Conservation (phyloP, 805 yeast species). For the Candida boleticola region DNA sequence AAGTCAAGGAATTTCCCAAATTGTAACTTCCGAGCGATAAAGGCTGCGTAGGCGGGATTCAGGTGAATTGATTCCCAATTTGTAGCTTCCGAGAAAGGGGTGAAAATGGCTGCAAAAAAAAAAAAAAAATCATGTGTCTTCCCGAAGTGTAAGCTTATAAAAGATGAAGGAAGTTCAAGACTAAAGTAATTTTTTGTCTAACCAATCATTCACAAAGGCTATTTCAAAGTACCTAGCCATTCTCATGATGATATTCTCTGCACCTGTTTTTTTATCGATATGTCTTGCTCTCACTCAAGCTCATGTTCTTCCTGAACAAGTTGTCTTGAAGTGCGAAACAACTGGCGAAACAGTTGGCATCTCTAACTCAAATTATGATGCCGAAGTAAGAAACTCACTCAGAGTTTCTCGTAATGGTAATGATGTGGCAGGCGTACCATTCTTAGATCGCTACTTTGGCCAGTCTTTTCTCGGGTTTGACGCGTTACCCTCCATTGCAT, state of each 20-base stretch:
- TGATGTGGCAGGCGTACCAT: constrained; percentile 18
- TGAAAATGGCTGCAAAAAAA: too few relatives aligned
- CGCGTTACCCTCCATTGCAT: constrained; percentile 21
- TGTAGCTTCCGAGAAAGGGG: too few relatives aligned
- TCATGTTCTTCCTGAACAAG: constrained; percentile 15
- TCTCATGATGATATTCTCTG: constrained; percentile 3
- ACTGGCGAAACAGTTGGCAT: constrained; percentile 3
- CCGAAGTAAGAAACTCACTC: background rate
- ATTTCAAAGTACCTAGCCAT: background rate
- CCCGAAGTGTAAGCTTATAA: too few relatives aligned
- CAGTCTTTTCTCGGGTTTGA: constrained; percentile 28
- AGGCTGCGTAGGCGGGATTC: too few relatives aligned
- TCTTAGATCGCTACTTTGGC: constrained; percentile 34
- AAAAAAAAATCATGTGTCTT: too few relatives aligned
- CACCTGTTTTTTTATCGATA: constrained; percentile 4
- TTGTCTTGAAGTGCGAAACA: constrained; percentile 18
- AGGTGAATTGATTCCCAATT: too few relatives aligned
- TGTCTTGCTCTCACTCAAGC: constrained; percentile 7
- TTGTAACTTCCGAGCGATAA: too few relatives aligned
- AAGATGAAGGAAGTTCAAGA: too few relatives aligned
- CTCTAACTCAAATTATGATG: too few relatives aligned
- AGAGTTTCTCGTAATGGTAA: constrained; percentile 3
- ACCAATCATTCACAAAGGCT: too few relatives aligned
- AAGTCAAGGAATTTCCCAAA: too few relatives aligned
- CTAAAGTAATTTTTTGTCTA: too few relatives aligned